Percentiles rank a stretch among this genome's conserved stretches.
Conservation (phyloP, 257 asterid species). For the Scutellaria minor region DNA sequence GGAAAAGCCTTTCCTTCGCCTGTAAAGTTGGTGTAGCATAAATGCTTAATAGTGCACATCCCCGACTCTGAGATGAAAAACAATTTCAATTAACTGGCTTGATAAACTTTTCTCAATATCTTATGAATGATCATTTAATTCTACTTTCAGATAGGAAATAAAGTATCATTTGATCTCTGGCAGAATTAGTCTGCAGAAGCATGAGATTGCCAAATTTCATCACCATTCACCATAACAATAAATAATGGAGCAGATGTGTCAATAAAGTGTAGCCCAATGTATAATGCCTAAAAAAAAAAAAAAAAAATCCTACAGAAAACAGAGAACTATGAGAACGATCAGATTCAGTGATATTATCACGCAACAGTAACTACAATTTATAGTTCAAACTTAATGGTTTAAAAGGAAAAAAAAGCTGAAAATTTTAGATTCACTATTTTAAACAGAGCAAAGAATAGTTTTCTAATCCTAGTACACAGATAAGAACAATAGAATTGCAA, state of each 20-base stretch:
- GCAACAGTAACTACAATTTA: not conserved
- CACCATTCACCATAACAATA: constrained; percentile 22
- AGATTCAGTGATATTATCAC: not conserved
- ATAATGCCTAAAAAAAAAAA: not conserved
- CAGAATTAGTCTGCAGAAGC: constrained; percentile 1
- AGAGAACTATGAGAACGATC: not conserved
- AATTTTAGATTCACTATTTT: no score
- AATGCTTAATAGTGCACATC: constrained; percentile 82
- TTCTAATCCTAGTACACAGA: not conserved
- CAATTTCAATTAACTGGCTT: constrained; percentile 18
- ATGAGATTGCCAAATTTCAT: constrained; percentile 31
- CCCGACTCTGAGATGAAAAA: constrained; percentile 72
- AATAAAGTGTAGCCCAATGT: not conserved
- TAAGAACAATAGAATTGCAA: constrained; percentile 6
- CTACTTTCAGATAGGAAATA: constrained; percentile 15
- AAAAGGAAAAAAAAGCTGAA: not conserved
- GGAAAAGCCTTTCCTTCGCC: constrained; percentile 89
- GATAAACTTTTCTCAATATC: constrained; percentile 19
- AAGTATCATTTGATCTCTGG: constrained; percentile 9
- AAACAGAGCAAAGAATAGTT: not conserved
- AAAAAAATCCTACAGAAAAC: not conserved
- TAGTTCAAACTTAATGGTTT: not conserved
- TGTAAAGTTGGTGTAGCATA: constrained; percentile 86
- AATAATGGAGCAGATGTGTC: constrained; percentile 16
- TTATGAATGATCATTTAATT: constrained; percentile 19